Base-by-base conservation (phyloP, 129 eudicot genomes). In the Escallonia herrerae region DNA sequence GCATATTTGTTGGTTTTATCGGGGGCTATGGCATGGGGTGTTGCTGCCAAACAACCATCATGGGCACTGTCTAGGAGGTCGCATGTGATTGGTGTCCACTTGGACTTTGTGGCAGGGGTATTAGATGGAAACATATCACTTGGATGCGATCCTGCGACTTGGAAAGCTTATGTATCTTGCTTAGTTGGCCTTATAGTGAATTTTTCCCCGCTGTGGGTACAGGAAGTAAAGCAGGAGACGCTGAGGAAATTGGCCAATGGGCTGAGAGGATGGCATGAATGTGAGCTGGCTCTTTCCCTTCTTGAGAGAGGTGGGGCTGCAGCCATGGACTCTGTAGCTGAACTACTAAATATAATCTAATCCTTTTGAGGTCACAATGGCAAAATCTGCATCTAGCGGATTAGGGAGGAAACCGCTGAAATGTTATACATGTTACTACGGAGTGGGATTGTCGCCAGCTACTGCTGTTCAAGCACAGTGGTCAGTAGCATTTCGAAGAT, bases 1-100 rank as follows among this genome's bases (percentile, higher is more conserved):
- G 69, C 69, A 9, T 64, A 64, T 45, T 43, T 63, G 39, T 45
- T 63, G 67, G 67, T 63, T 15, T 63, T 63, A 47, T 63, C 67
- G 0, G 67, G 67, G 67, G 67, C 58, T 37, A 15, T 64, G 15
- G 40, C 40, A 4, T 64, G 69, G 69, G 69, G 69, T 10, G 45
- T 47, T 11, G 43, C 43, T 5, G 43, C 8, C 13, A 49, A 64
- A 9, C 69, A 48, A 64, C 45, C 42, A 33, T 38, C 69, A 4
- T 40, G 58, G 58, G 14, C 56, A 15, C 40, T 33, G 14, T 33
- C 68, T 13, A 43, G 54, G 13, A 5, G 67, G 52, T 48, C 55
- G 45, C 2, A 14, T 42, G 14, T 22, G 57, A 22, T 49, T 6
- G 45, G 45, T 45, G 58, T 38, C 15, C 58, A 64, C 57, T 8